phyloP scores from a whole-genome alignment of 2,329 filamentous ascomycete genomes.

The Dactylella cylindrospora region DNA sequence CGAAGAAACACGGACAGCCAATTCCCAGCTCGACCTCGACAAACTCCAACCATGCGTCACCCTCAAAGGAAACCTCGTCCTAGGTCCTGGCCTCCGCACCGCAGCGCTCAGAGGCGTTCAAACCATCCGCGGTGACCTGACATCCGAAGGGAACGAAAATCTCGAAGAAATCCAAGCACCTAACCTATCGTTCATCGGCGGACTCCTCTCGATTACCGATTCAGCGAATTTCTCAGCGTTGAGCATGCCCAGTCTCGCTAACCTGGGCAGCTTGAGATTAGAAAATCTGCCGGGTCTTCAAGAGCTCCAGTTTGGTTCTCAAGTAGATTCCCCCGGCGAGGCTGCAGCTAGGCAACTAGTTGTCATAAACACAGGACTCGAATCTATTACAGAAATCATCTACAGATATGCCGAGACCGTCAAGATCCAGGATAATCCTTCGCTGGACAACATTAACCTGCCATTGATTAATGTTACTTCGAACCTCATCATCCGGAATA shows the following conservation, averaged over 20 bases:
- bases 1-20: neutral
- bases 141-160: neutral
- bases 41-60: neutral
- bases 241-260: conserved; percentile 12
- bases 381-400: neutral
- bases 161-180: conserved; percentile 6
- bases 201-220: neutral
- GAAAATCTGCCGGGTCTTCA: conserved; percentile 2
- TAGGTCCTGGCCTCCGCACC: conserved; percentile 1
- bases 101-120: conserved; percentile 7
- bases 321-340: neutral
- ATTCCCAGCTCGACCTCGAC: conserved; percentile 21
- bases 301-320: neutral
- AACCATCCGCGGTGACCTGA: conserved; percentile 8
- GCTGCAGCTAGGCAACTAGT: neutral
- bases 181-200: conserved; percentile 12
- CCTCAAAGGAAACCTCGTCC: neutral
- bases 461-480: conserved; percentile 2
- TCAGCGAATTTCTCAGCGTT: neutral
- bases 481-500: neutral
- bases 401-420: conserved; percentile 1
- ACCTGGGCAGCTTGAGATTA: conserved; percentile 3
- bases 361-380: conserved; percentile 1
- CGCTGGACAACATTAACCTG: neutral
- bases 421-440: conserved; percentile 9